Conservation (phyloP, 805 yeast genomes). For the Pichia eremophila region DNA sequence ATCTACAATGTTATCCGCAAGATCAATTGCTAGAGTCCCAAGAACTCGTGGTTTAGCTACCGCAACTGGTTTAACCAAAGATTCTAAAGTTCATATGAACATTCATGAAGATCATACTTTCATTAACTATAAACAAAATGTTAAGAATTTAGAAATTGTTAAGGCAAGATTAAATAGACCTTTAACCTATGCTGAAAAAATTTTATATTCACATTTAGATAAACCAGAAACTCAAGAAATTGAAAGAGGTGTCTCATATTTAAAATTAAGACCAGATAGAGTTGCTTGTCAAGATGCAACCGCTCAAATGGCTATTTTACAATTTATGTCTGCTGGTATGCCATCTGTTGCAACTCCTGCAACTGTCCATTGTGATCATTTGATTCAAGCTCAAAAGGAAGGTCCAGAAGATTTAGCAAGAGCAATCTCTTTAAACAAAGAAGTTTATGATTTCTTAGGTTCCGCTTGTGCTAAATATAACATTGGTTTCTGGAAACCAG, state of each 20-base stretch:
- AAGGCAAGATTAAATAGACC: conserved; percentile 64
- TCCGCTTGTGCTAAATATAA: conserved; percentile 92
- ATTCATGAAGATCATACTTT: conserved; percentile 72
- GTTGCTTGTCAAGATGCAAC: conserved; percentile 99
- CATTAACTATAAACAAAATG: conserved; percentile 85
- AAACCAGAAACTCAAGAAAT: conserved; percentile 71
- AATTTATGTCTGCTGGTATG: conserved; percentile 96
- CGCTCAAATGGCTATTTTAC: conserved; percentile 97
- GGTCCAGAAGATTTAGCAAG: conserved; percentile 74
- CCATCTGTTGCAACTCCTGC: conserved; percentile 83
- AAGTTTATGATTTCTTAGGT: conserved; percentile 90
- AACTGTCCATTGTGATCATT: conserved; percentile 95
- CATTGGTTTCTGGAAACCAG: conserved; percentile 98
- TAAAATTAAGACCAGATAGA: conserved; percentile 92
- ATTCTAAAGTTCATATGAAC: conserved; percentile 42
- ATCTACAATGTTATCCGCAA: conserved; percentile 23
- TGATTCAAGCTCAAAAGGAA: conserved; percentile 93
- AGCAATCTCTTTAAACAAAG: conserved; percentile 81
- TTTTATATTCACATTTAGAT: conserved; percentile 84
- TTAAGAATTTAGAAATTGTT: conserved; percentile 81
- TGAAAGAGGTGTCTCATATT: conserved; percentile 79
- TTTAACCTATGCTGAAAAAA: conserved; percentile 89
- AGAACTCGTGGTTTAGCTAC: conserved; percentile 43
- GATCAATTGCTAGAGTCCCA: conserved; percentile 22
- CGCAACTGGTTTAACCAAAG: conserved; percentile 39